A percentile compares a stretch with the other conserved stretches of the same genome.
Conservation (phyloP, 1,284 basidiomycete species). For the Fistulina hepatica region DNA sequence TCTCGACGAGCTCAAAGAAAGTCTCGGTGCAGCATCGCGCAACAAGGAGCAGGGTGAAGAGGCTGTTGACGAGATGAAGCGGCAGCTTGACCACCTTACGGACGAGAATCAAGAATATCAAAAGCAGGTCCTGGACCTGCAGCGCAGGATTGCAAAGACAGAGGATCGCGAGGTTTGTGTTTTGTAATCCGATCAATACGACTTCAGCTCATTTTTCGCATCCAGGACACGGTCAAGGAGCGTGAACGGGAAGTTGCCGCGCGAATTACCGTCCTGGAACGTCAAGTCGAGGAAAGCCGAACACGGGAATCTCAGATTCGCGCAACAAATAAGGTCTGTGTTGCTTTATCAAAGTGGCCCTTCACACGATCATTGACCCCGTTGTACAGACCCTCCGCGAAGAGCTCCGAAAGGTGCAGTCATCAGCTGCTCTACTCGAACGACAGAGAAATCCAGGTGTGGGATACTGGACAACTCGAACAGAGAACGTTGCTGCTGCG, state of each 20-base stretch:
- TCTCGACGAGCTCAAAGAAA: conserved; percentile 57
- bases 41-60: conserved; percentile 50
- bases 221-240: conserved; percentile 34
- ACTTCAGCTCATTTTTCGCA: conserved; percentile 3
- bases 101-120: conserved; percentile 37
- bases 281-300: conserved; percentile 53
- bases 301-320: conserved; percentile 56
- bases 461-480: conserved; percentile 71
- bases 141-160: conserved; percentile 17
- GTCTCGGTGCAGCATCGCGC: conserved; percentile 46
- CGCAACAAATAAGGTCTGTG: conserved; percentile 59
- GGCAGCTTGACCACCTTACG: conserved; percentile 42
- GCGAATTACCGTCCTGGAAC: conserved; percentile 39
- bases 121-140: conserved; percentile 36
- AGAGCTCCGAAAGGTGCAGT: conserved; percentile 87
- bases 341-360: not conserved
- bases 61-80: conserved; percentile 40
- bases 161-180: conserved; percentile 42
- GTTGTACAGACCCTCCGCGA: conserved; percentile 65
- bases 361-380: conserved; percentile 7
- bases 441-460: conserved; percentile 85
- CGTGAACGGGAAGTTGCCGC: conserved; percentile 34
- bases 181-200: not conserved
- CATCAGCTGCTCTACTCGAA: conserved; percentile 81
- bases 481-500: conserved; percentile 28